phyloP scores from a whole-genome alignment of 2,329 filamentous ascomycete genomes.

The Colletotrichum sp. region DNA sequence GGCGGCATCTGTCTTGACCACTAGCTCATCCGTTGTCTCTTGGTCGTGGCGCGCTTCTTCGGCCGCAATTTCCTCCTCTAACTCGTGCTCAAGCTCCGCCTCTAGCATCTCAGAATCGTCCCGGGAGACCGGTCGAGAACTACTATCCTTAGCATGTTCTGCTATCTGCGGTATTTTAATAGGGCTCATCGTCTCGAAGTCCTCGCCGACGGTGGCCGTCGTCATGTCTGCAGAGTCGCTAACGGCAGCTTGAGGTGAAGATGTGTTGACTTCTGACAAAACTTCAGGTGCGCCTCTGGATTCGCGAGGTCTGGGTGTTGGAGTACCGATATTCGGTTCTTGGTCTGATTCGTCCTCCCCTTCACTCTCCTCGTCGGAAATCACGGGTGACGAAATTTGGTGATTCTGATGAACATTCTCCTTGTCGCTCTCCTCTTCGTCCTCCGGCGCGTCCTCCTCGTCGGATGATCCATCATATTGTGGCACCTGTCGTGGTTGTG shows the following conservation, averaged over 20 bases:
- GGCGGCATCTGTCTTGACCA: neutral
- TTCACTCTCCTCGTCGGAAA: constrained; percentile 1
- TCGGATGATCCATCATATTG: constrained; percentile 15
- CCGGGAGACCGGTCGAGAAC: neutral
- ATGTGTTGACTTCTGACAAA: neutral
- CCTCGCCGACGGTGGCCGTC: neutral
- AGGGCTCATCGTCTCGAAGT: constrained; percentile 19
- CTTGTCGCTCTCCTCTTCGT: constrained; percentile 5
- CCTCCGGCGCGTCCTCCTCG: neutral
- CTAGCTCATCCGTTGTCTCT: neutral
- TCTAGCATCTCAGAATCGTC: constrained; percentile 1
- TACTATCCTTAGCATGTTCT: neutral
- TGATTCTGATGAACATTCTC: neutral
- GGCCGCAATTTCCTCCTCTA: constrained; percentile 4
- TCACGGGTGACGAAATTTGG: neutral
- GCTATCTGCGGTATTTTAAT: neutral
- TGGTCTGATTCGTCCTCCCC: neutral
- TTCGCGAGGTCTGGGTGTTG: neutral
- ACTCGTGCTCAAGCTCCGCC: constrained; percentile 7
- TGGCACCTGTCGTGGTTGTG: neutral
- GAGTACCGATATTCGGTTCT: neutral
- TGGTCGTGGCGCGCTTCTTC: neutral
- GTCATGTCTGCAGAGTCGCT: neutral
- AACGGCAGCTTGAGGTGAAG: neutral
- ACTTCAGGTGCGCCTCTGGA: neutral